phyloP scores from a whole-genome alignment of 2,329 filamentous ascomycete genomes.

The Penicillium paneum region DNA sequence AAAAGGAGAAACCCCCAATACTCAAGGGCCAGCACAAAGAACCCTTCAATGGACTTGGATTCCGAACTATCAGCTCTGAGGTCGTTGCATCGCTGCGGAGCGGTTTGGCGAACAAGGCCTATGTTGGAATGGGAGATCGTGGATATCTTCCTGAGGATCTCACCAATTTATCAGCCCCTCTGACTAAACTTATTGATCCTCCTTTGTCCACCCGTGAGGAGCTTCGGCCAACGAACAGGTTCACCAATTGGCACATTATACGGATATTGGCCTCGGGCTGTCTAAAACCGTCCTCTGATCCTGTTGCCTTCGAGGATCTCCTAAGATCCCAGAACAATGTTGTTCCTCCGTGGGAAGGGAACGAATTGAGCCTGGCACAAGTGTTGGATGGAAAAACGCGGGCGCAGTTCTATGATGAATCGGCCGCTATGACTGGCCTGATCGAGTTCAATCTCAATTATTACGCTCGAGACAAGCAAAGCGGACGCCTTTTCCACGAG shows the following conservation, averaged over 20 bases:
- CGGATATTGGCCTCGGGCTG: conserved; percentile 52
- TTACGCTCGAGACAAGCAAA: conserved; percentile 24
- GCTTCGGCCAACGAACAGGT: conserved; percentile 29
- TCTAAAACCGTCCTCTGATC: conserved; percentile 45
- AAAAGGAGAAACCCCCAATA: conserved; percentile 13
- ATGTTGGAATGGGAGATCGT: conserved; percentile 39
- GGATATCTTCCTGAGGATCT: conserved; percentile 32
- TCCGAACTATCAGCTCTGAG: conserved; percentile 56
- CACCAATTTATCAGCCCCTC: conserved; percentile 17
- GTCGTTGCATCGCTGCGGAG: conserved; percentile 56
- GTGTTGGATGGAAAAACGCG: conserved; percentile 22
- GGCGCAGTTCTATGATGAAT: conserved; percentile 34
- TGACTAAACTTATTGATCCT: conserved; percentile 23
- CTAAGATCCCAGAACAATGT: conserved; percentile 32
- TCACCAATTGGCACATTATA: conserved; percentile 42
- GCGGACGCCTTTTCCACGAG: conserved; percentile 28
- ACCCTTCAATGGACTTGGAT: conserved; percentile 42
- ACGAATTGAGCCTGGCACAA: conserved; percentile 17
- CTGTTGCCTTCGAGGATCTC: conserved; percentile 43
- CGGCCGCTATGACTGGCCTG: conserved; percentile 32
- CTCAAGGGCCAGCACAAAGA: conserved; percentile 17
- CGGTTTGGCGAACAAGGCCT: conserved; percentile 48
- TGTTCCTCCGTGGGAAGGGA: conserved; percentile 34
- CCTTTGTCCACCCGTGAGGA: conserved; percentile 18
- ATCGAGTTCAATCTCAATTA: conserved; percentile 33